Base-by-base conservation (phyloP, 2,329 filamentous ascomycete species). In the Penicillium sclerotigenum region DNA sequence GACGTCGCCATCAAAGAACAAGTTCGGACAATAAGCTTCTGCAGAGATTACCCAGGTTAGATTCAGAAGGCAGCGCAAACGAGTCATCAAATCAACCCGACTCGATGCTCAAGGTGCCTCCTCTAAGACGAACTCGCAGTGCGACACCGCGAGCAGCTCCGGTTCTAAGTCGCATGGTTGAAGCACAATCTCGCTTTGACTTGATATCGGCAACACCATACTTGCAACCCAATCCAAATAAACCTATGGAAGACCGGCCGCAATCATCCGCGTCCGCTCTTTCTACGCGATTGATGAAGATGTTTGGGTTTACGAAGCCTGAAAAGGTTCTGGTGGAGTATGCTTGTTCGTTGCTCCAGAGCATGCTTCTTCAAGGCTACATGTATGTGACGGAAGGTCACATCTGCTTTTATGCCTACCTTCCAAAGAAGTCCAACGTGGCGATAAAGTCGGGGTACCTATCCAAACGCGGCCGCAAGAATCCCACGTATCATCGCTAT, bases 401-500 rank as follows among this genome's bases (percentile, higher is more conserved):
- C 71, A 89, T 97, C 59, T 97, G 92, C 75, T 99, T 97, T 73
- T 97, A 97, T 71, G 91, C 94, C 37, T 97, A 97, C 71, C 82
- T 97, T n/a, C 91, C 91, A 7, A 95, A 92, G 79, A 96, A 94
- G 80, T 85, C 88, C 49, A 85, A 89, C 64, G 81, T 87, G 52
- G 83, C 89, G 18, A 83, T 87, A 62, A 97, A 96, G 74, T 93
- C 91, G 1, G 93, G 94, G 1, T 91, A 93, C 68, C 79, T 99
- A 2, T 86, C 85, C 54, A 97, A 97, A 75, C 89, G 89, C 57
- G 93, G 94, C 56, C 90, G 89, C 67, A 87, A 90, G 45, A 96
- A 93, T 69, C 89, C 90, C 45, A 89, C 87, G 63, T 97, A 91
- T 75, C 89, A 87, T 68, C 86, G 92, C 38, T 96, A 93, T 73